These are phyloP conservation scores for Polychytrium aggregatum DNA, from an alignment of 192 early-diverging fungal species.

Conservation along the genomic window DNA sequence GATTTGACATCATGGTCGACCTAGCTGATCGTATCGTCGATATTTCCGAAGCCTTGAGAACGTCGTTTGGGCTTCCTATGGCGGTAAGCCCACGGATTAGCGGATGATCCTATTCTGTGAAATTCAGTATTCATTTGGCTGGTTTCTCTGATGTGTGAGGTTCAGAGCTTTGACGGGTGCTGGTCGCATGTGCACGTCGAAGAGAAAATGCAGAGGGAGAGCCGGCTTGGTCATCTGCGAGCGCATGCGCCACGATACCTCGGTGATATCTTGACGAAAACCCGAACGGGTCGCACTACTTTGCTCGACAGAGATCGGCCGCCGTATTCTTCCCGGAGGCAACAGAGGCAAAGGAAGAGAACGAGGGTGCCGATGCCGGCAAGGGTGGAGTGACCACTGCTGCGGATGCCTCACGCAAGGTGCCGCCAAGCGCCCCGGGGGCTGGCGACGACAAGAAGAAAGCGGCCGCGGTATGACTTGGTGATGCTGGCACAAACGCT, in stretches of 20 bases:
- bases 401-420: not conserved
- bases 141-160: no score
- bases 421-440: slow-evolving; percentile 3
- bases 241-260: no score
- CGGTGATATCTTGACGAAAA: no score
- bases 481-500: not conserved
- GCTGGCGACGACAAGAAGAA: not conserved
- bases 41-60: slow-evolving; percentile 11
- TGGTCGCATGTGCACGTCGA: no score
- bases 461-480: not conserved
- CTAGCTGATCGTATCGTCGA: slow-evolving; percentile 16
- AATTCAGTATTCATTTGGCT: no score
- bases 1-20: slow-evolving; percentile 12
- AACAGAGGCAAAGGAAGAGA: not conserved
- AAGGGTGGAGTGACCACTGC: not conserved
- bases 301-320: not conserved
- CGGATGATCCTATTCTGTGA: no score
- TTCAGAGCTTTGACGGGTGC: no score
- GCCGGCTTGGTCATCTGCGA: no score
- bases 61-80: not conserved
- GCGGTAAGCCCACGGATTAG: not conserved
- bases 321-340: not conserved
- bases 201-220: no score
- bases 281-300: not conserved
- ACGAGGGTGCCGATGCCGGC: not conserved